Percentiles rank a stretch among this genome's conserved stretches.
These are phyloP conservation scores for Blastocystis sp. DNA, from an alignment of 352 stramenopile genomes.

Conservation along the genomic window DNA sequence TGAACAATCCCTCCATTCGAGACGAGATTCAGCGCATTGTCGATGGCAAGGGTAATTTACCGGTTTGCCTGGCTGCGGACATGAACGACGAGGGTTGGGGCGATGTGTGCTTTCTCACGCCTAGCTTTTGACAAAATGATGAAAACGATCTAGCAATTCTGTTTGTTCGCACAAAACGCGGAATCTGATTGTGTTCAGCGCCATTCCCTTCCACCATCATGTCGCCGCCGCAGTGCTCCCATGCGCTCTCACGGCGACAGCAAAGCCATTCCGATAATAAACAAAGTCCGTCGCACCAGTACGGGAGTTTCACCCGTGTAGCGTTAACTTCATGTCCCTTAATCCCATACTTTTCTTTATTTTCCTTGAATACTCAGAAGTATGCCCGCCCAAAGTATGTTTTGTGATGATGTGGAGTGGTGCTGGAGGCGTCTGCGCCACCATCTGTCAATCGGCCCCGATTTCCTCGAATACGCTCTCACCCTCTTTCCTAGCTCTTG, in stretches of 20 bases:
- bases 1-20: constrained; percentile 15
- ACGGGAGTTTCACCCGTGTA: background rate
- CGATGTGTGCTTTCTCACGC: background rate
- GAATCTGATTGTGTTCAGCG: too few relatives aligned
- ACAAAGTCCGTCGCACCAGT: background rate
- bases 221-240: too few relatives aligned
- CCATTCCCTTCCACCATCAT: too few relatives aligned
- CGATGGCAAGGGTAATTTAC: constrained; percentile 43
- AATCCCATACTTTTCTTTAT: background rate
- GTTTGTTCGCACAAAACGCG: too few relatives aligned
- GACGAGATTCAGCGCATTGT: constrained; percentile 45
- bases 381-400: background rate
- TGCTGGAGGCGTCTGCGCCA: background rate
- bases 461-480: background rate
- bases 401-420: background rate
- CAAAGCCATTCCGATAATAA: too few relatives aligned
- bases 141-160: background rate
- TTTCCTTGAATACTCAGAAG: background rate
- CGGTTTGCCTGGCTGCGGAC: constrained; percentile 32
- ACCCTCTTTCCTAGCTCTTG: constrained; percentile 76
- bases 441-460: too few relatives aligned
- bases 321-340: background rate
- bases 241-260: too few relatives aligned
- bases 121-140: constrained; percentile 45
- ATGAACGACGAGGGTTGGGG: constrained; percentile 57